Evolutionary conservation across 257 asterid genomes (phyloP).

Genomic region (Lycium ferocissimum): DNA sequence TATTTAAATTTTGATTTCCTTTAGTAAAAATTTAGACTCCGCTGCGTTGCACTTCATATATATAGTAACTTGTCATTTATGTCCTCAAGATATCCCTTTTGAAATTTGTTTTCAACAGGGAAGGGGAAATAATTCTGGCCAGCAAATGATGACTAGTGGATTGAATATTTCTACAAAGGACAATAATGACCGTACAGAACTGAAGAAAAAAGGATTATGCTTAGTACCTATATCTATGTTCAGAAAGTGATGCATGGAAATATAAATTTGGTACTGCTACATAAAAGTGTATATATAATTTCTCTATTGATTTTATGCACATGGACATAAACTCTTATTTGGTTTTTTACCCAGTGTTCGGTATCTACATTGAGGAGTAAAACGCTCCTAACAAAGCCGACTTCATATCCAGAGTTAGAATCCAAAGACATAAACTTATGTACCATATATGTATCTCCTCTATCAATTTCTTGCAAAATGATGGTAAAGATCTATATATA

Average conservation of each 20-base stretch:
- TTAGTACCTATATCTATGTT: conserved; percentile 38
- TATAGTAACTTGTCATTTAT: background rate
- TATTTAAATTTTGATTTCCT: no score
- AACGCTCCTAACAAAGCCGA: background rate
- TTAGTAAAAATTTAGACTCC: no score
- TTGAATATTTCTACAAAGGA: conserved; percentile 36
- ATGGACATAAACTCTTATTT: background rate
- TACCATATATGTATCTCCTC: background rate
- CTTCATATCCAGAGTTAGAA: background rate
- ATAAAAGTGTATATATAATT: background rate
- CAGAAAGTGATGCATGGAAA: conserved; percentile 27
- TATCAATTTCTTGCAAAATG: no score
- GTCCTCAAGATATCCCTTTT: no score
- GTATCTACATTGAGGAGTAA: background rate
- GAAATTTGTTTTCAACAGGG: conserved; percentile 40
- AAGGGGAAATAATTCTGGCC: conserved; percentile 36
- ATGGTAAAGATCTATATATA: background rate
- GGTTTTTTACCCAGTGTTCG: background rate
- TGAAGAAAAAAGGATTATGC: conserved; percentile 52
- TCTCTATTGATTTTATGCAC: background rate
- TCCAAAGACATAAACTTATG: background rate
- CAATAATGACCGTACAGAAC: conserved; percentile 35
- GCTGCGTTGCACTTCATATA: no score
- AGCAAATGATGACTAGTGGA: conserved; percentile 33
- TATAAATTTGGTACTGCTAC: background rate